Base-by-base conservation (phyloP, 2,329 filamentous ascomycete genomes). In the Lizonia empirigonia region DNA sequence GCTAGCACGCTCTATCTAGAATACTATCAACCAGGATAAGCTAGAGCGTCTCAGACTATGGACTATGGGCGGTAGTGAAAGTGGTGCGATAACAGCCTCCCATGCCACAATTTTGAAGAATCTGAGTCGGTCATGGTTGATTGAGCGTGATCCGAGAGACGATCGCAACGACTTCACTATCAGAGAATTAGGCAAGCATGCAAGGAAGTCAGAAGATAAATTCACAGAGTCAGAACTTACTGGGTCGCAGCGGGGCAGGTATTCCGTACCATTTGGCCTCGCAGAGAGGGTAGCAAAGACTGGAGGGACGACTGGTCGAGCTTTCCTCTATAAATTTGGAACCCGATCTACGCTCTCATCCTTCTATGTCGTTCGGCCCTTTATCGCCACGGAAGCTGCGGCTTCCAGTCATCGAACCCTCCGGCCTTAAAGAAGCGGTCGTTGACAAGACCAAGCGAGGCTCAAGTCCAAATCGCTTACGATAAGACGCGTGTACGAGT, bases 221-320 rank as follows among this genome's bases (percentile, higher is more conserved):
- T 12, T 27, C 18, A 13, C 23, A 29, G 22, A 27, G 50, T 50
- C 8, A 40, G 32, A 26, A 16, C 22, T 32, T 23, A 5, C 20
- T 36, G 23, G 24, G 36, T 34, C 9, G 49, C 40, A 18, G 34
- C 15, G 16, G 30, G 24, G 34, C 30, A 53, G 22, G 32, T 60
- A 37, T 62, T 58, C 33, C 50, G 41, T 42, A 24, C 18, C 22
- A 48, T 60, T 39, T 62, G 57, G 57, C 45, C 55, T 24, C 19
- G 29, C 38, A 55, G 52, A 47, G 45, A 60, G 41, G 56, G 36
- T 29, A 58, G 47, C 30, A 50, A 52, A 37, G 30, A 44, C 52
- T 59, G 57, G 59, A 42, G 35, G 22, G 50, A 62, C 44, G 57
- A 55, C 35, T 62, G 55, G 56, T 36, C 69, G 68, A 63, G 58